Evolutionary conservation across 768 basidiomycete genomes (phyloP).

Genomic region (Trametes cubensis): DNA sequence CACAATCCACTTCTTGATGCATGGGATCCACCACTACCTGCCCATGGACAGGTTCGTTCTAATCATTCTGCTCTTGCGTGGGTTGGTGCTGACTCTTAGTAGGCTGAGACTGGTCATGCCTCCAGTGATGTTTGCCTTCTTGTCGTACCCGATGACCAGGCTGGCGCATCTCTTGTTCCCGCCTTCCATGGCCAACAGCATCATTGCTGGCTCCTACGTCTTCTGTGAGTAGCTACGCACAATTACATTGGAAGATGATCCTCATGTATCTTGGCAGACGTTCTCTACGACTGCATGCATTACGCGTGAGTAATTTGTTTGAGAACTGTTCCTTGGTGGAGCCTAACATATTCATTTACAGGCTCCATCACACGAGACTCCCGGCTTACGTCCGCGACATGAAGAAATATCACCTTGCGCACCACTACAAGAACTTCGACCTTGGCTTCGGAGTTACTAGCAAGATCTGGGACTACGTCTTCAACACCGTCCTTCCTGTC

Average conservation of each 20-base stretch:
- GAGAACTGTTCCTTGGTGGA: not conserved
- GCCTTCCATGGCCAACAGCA: constrained; percentile 81
- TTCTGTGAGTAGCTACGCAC: constrained; percentile 58
- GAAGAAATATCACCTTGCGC: constrained; percentile 98
- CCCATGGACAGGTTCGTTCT: constrained; percentile 85
- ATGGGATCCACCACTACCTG: constrained; percentile 96
- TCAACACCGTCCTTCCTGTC: constrained; percentile 77
- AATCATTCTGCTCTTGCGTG: not conserved
- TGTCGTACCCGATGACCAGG: constrained; percentile 85
- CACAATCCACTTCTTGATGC: constrained; percentile 87
- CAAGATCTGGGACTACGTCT: constrained; percentile 94
- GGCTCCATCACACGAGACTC: constrained; percentile 84
- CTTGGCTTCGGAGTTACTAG: constrained; percentile 97
- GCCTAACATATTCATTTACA: constrained; percentile 30
- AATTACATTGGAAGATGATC: constrained; percentile 15
- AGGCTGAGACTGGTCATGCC: constrained; percentile 97
- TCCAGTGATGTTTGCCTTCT: constrained; percentile 72
- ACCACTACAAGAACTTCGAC: constrained; percentile 98
- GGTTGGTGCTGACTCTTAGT: not conserved
- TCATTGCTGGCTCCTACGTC: constrained; percentile 77
- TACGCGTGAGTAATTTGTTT: constrained; percentile 63
- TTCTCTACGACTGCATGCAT: constrained; percentile 89
- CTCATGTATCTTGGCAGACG: constrained; percentile 46
- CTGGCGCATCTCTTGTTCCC: constrained; percentile 87
- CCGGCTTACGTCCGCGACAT: constrained; percentile 86